Evolutionary conservation across 805 yeast genomes (phyloP).

Genomic region (Saccharomycopsis selenospora): DNA sequence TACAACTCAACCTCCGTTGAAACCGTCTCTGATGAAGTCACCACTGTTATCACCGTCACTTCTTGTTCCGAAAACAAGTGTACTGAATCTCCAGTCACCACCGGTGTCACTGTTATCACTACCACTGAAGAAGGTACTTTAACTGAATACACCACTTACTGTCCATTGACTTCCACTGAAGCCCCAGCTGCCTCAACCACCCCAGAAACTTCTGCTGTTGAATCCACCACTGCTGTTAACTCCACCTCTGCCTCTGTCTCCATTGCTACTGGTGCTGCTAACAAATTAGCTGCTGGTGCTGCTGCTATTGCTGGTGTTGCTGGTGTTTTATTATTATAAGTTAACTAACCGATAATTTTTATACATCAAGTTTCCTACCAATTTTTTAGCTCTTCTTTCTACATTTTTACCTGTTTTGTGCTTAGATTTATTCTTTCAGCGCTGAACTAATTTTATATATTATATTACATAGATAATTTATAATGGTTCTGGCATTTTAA

Average conservation of each 20-base stretch:
- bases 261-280: constrained; percentile 19
- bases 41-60: constrained; percentile 5
- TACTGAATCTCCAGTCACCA: constrained; percentile 7
- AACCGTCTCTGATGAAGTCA: neutral
- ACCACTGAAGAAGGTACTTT: constrained; percentile 4
- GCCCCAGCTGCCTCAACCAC: neutral
- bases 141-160: constrained; percentile 13
- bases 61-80: constrained; percentile 4
- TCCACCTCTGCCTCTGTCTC: constrained; percentile 6
- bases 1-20: constrained; percentile 8
- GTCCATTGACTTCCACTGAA: constrained; percentile 7
- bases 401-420: neutral
- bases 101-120: constrained; percentile 2
- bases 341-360: neutral
- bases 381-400: neutral
- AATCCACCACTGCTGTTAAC: neutral
- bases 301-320: constrained; percentile 22
- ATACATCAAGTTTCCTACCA: too few relatives aligned
- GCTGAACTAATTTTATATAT: neutral
- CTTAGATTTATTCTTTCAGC: neutral
- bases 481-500: constrained; percentile 4
- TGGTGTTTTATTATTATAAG: constrained; percentile 21
- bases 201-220: constrained; percentile 4
- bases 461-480: neutral
- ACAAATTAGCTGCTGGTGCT: constrained; percentile 20